Base-by-base conservation (phyloP, 208 protist species). In the Wallacemonas rigidus region DNA sequence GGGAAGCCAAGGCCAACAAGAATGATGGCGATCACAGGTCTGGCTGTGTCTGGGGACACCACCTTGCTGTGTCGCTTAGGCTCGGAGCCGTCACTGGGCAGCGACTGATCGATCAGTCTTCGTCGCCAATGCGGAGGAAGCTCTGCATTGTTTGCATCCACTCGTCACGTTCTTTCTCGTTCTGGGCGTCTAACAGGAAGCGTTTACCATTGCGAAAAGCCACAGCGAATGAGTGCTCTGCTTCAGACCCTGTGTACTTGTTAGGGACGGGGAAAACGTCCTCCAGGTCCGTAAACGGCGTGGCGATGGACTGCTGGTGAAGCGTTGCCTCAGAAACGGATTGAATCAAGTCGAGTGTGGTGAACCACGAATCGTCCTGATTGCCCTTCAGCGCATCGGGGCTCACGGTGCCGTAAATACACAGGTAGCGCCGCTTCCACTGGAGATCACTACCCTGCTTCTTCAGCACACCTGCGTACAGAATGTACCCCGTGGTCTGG, bases 351-450 rank as follows among this genome's bases (percentile, higher is more conserved):
- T 75, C 61, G 2, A 75, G 61, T 17, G 41, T 58, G 26, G 50
- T 57, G 51, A 75, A 75, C 51, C 55, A 54, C 12, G 40, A 55
- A 12, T 63, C 69, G 38, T 71, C 48, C 3, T 71, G 36, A 15
- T n/a, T 50, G 8, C 26, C 8, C 53, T 26, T 61, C 9, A 36
- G 48, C 12, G 67, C 39, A 7, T 60, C 44, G 7, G 47, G 6
- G 45, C 36, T 63, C 14, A 75, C 51, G 39, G 67, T 61, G 48
- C 60, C 71, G 35, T 68, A 69, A n/a, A 78, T 67, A 45, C 58
- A 71, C 4, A 78, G 35, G 48, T 74, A 78, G 12, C 74, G 67
- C 3, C 54, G 41, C 61, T 74, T 78, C 74, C 74, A 78, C 35
- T 45, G 50, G 4, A 67, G 47, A 44, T 74, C 68, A 44, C 68